A percentile compares a stretch with the other conserved stretches of the same genome.
Conservation (phyloP, 2,329 filamentous ascomycete species). For the Aphanocladium album region DNA sequence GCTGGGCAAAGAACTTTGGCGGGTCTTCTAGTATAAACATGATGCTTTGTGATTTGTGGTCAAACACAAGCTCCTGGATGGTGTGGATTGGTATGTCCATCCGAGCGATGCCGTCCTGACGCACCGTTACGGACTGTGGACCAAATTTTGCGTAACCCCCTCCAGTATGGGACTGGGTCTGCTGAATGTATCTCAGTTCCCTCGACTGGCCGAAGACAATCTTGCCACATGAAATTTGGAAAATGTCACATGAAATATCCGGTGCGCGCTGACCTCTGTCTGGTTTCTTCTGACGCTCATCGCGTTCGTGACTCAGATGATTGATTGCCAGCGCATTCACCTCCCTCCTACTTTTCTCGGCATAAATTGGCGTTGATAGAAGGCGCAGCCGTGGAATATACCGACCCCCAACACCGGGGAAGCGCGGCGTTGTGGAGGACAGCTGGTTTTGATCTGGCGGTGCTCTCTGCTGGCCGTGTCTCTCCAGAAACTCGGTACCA, state of each 20-base stretch:
- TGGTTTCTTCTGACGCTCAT: neutral
- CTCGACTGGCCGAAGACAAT: slow-evolving; percentile 30
- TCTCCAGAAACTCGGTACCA: slow-evolving; percentile 38
- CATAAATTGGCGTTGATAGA: slow-evolving; percentile 24
- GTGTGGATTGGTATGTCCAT: slow-evolving; percentile 23
- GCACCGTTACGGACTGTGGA: slow-evolving; percentile 37
- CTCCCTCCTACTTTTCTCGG: slow-evolving; percentile 28
- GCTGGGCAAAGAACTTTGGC: slow-evolving; percentile 41
- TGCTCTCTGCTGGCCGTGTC: slow-evolving; percentile 26
- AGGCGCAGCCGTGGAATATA: slow-evolving; percentile 27
- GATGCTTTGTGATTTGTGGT: slow-evolving; percentile 31
- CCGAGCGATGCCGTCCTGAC: slow-evolving; percentile 17
- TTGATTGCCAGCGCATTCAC: slow-evolving; percentile 20
- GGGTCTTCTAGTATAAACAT: slow-evolving; percentile 48
- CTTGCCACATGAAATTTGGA: slow-evolving; percentile 36
- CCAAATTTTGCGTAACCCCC: slow-evolving; percentile 39
- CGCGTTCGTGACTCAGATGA: slow-evolving; percentile 23
- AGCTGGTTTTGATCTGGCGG: too few species aligned
- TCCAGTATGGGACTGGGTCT: slow-evolving; percentile 27
- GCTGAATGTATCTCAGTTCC: slow-evolving; percentile 40
- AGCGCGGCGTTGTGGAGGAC: neutral
- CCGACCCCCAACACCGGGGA: neutral
- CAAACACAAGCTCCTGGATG: slow-evolving; percentile 41
- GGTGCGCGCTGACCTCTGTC: neutral
- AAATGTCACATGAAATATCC: neutral